Conservation (phyloP, 179 eudicot genomes). For the Silene noctiflora region DNA sequence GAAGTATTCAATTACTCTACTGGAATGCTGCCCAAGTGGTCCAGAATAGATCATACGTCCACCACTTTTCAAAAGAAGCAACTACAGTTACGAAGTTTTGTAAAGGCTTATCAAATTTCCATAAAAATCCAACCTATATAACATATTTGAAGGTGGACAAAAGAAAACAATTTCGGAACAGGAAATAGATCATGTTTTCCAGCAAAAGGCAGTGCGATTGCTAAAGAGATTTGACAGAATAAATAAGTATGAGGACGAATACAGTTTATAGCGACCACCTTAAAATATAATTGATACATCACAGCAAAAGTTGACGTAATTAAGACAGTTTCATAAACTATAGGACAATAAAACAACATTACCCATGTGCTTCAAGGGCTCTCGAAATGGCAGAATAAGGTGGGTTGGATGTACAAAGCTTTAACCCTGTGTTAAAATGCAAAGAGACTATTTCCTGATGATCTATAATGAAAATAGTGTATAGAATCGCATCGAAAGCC, state of each 20-base stretch:
- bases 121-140: not conserved
- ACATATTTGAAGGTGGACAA: not conserved
- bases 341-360: too few species aligned
- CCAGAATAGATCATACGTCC: conserved; percentile 69
- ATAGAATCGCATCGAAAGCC: too few species aligned
- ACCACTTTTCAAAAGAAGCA: conserved; percentile 65
- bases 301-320: not conserved
- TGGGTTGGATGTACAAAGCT: too few species aligned
- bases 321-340: too few species aligned
- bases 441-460: too few species aligned
- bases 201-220: not conserved
- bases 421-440: too few species aligned
- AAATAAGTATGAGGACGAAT: not conserved
- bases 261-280: not conserved
- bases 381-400: too few species aligned
- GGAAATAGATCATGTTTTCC: not conserved
- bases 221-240: not conserved
- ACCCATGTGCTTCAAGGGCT: too few species aligned
- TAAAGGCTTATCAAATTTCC: conserved; percentile 6
- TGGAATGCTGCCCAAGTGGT: conserved; percentile 63
- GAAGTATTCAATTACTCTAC: conserved; percentile 58
- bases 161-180: not conserved
- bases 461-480: too few species aligned
- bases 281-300: not conserved
- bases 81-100: conserved; percentile 33